These are phyloP conservation scores for Chenopodium formosanum DNA, from an alignment of 148 eudicot species.

Conservation along the genomic window DNA sequence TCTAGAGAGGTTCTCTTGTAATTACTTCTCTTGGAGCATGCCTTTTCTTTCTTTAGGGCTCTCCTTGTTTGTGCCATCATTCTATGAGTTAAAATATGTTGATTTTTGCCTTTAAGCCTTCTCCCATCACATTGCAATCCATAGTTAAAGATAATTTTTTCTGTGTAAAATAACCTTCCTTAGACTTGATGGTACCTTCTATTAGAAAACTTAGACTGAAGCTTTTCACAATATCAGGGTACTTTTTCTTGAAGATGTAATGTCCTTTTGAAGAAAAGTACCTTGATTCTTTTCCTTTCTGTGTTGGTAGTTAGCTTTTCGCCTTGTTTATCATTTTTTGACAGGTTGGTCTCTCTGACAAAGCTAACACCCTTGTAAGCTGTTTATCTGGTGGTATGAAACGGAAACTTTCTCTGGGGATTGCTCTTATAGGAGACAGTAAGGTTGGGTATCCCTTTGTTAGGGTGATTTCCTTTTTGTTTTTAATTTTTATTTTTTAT, in stretches of 20 bases:
- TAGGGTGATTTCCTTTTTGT: conserved; percentile 12
- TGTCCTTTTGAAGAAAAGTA: not conserved
- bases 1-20: too few relatives aligned
- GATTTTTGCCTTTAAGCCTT: not conserved
- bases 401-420: conserved; percentile 91
- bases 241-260: not conserved
- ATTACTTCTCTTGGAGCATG: not conserved
- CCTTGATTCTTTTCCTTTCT: not conserved
- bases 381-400: conserved; percentile 99
- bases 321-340: conserved; percentile 18
- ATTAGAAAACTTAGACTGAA: not conserved
- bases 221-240: not conserved
- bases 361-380: conserved; percentile 67
- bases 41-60: not conserved
- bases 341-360: conserved; percentile 96
- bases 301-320: not conserved
- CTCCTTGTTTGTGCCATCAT: not conserved
- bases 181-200: not conserved
- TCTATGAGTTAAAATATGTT: not conserved
- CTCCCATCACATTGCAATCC: not conserved
- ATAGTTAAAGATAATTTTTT: too few relatives aligned
- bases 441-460: conserved; percentile 50
- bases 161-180: not conserved
- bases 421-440: conserved; percentile 91
- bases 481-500: conserved; percentile 10